A percentile compares a stretch with the other conserved stretches of the same genome.
phyloP scores from a whole-genome alignment of 2,329 filamentous ascomycete species.

The Aureobasidium pullulans region DNA sequence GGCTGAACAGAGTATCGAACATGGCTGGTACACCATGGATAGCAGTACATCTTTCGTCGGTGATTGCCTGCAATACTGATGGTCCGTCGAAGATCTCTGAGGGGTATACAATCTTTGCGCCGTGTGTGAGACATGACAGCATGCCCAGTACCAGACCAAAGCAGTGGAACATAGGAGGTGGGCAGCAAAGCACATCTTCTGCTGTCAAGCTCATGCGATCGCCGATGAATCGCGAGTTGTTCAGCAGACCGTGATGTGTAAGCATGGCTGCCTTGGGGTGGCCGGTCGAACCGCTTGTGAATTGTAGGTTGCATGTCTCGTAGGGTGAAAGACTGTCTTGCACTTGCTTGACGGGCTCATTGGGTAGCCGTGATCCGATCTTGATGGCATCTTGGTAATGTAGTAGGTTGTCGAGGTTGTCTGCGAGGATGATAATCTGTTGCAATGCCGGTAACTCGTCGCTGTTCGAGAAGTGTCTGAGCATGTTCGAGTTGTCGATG shows the following conservation, averaged over 20 bases:
- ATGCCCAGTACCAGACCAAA: slow-evolving; percentile 74
- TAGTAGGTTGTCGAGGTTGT: slow-evolving; percentile 18
- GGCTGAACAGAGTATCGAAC: slow-evolving; percentile 60
- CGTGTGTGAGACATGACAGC: slow-evolving; percentile 65
- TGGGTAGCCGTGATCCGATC: slow-evolving; percentile 42
- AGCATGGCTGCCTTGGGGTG: slow-evolving; percentile 68
- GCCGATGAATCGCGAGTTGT: slow-evolving; percentile 36
- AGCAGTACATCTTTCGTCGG: slow-evolving; percentile 50
- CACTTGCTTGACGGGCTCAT: slow-evolving; percentile 45
- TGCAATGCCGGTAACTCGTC: slow-evolving; percentile 19
- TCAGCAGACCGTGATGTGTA: slow-evolving; percentile 37
- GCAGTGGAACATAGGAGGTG: slow-evolving; percentile 78
- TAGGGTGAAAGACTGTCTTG: slow-evolving; percentile 53
- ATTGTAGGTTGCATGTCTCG: slow-evolving; percentile 67
- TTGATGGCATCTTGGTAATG: slow-evolving; percentile 24
- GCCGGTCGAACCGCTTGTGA: slow-evolving; percentile 68
- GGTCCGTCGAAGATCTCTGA: slow-evolving; percentile 64
- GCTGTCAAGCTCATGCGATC: slow-evolving; percentile 64
- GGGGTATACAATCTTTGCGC: slow-evolving; percentile 69
- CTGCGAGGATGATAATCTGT: slow-evolving; percentile 23
- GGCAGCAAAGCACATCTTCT: slow-evolving; percentile 67
- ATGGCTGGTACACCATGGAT: slow-evolving; percentile 78
- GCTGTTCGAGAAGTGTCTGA: slow-evolving; percentile 29
- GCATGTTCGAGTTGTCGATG: slow-evolving; percentile 54
- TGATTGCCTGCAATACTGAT: slow-evolving; percentile 59